Conservation (phyloP, 2,329 filamentous ascomycete genomes). For the Zasmidium cellare region DNA sequence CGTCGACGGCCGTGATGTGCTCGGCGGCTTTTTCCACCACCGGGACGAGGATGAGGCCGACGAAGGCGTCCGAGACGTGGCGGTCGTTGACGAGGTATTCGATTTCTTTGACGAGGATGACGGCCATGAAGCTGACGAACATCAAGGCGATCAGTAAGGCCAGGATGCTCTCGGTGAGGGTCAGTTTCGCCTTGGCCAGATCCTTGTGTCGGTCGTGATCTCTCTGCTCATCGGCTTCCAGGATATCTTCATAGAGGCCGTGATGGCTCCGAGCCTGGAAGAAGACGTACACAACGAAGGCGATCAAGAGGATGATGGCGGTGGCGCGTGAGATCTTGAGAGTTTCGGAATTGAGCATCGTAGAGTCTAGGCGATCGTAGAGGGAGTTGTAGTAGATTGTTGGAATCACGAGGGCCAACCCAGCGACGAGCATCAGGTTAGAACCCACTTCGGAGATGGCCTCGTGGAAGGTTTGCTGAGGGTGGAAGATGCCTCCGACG, state of each 20-base stretch:
- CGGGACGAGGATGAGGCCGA: slow-evolving; percentile 74
- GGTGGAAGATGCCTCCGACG: slow-evolving; percentile 67
- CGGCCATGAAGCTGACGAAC: slow-evolving; percentile 71
- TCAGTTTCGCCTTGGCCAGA: slow-evolving; percentile 65
- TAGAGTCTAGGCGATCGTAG: background rate
- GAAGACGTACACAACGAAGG: slow-evolving; percentile 63
- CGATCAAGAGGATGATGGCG: slow-evolving; percentile 68
- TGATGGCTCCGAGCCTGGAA: slow-evolving; percentile 78
- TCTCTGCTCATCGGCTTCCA: slow-evolving; percentile 68
- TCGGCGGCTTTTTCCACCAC: slow-evolving; percentile 85
- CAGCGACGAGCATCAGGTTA: slow-evolving; percentile 74
- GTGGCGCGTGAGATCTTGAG: slow-evolving; percentile 70
- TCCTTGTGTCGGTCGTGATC: slow-evolving; percentile 66
- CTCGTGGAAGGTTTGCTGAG: slow-evolving; percentile 71
- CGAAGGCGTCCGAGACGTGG: slow-evolving; percentile 57
- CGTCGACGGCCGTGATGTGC: slow-evolving; percentile 79
- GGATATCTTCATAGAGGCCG: slow-evolving; percentile 73
- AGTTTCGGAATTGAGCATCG: slow-evolving; percentile 44
- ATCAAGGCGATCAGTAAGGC: slow-evolving; percentile 65
- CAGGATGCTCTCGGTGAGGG: slow-evolving; percentile 69
- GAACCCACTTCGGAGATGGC: slow-evolving; percentile 77
- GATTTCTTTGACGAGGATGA: slow-evolving; percentile 76
- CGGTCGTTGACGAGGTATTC: slow-evolving; percentile 55
- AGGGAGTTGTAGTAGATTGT: slow-evolving; percentile 53
- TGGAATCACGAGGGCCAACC: slow-evolving; percentile 51